Conservation (phyloP, 495 filamentous ascomycete species). For the Neurospora tetraspora region DNA sequence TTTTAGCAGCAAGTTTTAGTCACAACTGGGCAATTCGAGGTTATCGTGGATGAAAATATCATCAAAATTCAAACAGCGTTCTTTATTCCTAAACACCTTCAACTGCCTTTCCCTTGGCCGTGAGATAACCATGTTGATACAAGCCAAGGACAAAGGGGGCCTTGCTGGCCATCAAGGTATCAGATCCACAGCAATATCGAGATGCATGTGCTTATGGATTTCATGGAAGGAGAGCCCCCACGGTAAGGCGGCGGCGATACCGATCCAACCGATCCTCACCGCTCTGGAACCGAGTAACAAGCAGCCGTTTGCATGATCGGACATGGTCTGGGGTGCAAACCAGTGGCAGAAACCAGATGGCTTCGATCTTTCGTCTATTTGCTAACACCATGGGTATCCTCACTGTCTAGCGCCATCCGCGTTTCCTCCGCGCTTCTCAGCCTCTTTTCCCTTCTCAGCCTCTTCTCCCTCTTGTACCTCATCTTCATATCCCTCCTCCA, state of each 20-base stretch:
- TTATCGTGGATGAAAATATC: background rate
- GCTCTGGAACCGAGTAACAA: background rate
- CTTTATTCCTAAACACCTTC: background rate
- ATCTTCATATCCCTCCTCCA: background rate
- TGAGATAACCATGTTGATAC: background rate
- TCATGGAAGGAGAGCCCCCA: background rate
- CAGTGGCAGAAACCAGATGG: background rate
- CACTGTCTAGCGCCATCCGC: background rate
- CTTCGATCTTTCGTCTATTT: background rate
- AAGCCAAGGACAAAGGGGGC: background rate
- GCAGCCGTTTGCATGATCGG: background rate
- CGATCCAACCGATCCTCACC: background rate
- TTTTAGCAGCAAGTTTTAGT: background rate
- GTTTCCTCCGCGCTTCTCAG: background rate
- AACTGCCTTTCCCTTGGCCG: background rate
- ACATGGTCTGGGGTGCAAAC: background rate
- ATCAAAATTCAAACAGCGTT: background rate
- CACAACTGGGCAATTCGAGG: background rate
- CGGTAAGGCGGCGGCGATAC: background rate
- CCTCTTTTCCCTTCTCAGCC: background rate
- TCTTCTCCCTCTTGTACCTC: slow-evolving; percentile 1
- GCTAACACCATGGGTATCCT: background rate
- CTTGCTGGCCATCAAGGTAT: background rate
- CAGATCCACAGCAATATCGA: background rate
- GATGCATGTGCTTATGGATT: background rate